Evolutionary conservation across 2,329 filamentous ascomycete species (phyloP).

Genomic region (Aspergillus sp.): DNA sequence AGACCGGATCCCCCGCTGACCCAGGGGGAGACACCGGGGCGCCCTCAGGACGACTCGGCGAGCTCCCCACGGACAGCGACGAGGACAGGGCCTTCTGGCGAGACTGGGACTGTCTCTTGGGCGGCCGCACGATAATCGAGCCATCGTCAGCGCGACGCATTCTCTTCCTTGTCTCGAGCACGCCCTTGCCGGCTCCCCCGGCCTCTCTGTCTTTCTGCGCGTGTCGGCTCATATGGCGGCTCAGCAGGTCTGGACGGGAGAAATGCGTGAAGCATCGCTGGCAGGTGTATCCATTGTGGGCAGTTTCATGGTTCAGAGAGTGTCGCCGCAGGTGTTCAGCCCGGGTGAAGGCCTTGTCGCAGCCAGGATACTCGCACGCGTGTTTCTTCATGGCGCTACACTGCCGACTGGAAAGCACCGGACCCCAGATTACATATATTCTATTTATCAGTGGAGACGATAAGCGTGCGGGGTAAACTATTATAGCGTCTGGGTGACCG

Average conservation of each 20-base stretch:
- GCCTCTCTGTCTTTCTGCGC: constrained; percentile 54
- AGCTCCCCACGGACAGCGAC: too few relatives aligned
- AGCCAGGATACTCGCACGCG: constrained; percentile 47
- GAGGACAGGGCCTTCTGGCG: background rate
- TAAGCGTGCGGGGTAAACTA: constrained; percentile 6
- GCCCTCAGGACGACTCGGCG: too few relatives aligned
- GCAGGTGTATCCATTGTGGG: constrained; percentile 53
- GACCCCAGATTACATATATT: too few relatives aligned
- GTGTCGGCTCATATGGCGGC: constrained; percentile 57
- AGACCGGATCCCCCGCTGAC: constrained; percentile 23
- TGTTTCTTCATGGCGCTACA: background rate
- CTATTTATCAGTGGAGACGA: background rate
- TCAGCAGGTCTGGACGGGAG: constrained; percentile 59
- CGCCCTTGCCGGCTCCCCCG: constrained; percentile 47
- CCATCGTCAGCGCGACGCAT: constrained; percentile 51
- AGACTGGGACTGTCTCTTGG: constrained; percentile 23
- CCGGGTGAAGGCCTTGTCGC: constrained; percentile 56
- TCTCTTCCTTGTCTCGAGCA: constrained; percentile 52
- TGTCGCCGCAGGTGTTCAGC: constrained; percentile 61
- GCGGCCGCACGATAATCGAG: constrained; percentile 45
- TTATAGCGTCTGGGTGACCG: too few relatives aligned
- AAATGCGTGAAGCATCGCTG: constrained; percentile 61
- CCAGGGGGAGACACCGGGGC: constrained; percentile 28
- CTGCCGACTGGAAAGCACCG: too few relatives aligned
- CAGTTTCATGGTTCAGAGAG: constrained; percentile 56